phyloP scores from a whole-genome alignment of 129 eudicot species.

The Kitagawia praeruptora region DNA sequence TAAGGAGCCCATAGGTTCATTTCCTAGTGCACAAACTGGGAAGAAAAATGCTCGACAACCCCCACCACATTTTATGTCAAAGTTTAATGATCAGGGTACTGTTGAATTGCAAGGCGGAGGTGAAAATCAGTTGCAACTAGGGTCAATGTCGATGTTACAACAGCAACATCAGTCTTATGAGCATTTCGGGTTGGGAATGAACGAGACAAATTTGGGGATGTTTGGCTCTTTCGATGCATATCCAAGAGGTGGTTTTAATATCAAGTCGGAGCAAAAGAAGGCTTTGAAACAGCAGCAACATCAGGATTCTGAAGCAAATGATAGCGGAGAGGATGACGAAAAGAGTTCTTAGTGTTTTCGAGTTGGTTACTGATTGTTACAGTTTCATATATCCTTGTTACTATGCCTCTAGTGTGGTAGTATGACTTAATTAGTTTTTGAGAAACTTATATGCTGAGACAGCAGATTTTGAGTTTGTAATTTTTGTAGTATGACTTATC shows the following conservation, averaged over 20 bases:
- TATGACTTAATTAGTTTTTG: neutral
- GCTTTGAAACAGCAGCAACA: slow-evolving; percentile 27
- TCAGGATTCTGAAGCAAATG: slow-evolving; percentile 47
- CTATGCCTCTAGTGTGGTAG: neutral
- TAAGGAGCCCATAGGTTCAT: slow-evolving; percentile 49
- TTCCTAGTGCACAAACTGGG: slow-evolving; percentile 20
- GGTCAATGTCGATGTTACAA: slow-evolving; percentile 50
- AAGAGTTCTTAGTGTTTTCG: slow-evolving; percentile 44
- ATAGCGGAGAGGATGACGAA: slow-evolving; percentile 69
- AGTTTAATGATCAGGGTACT: slow-evolving; percentile 44
- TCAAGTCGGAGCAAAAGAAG: slow-evolving; percentile 52
- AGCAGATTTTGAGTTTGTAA: neutral
- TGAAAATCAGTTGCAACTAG: slow-evolving; percentile 50
- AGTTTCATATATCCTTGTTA: neutral
- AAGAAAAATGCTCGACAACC: slow-evolving; percentile 41
- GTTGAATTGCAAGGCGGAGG: slow-evolving; percentile 47
- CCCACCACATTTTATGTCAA: slow-evolving; percentile 55
- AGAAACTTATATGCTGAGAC: neutral
- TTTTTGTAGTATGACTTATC: neutral
- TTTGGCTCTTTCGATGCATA: slow-evolving; percentile 58
- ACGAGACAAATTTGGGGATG: slow-evolving; percentile 76
- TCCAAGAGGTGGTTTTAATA: slow-evolving; percentile 56
- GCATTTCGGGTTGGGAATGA: slow-evolving; percentile 66
- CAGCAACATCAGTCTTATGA: slow-evolving; percentile 40
- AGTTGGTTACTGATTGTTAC: slow-evolving; percentile 3